phyloP scores from a whole-genome alignment of 257 asterid genomes.

The Nicotiana undulata region DNA sequence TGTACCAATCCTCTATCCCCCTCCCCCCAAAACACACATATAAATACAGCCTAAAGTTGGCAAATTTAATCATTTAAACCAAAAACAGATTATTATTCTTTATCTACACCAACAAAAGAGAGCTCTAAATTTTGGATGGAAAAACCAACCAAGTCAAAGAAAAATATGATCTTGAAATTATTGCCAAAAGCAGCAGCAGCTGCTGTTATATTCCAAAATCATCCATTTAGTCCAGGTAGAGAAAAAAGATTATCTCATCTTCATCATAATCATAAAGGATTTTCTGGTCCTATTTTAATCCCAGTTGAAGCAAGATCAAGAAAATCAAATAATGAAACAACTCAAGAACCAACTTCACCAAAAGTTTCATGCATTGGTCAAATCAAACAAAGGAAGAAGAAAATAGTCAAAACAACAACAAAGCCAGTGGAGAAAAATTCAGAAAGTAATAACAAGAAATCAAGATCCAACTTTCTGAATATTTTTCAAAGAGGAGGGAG shows the following conservation, averaged over 20 bases:
- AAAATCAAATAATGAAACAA: conserved; percentile 18
- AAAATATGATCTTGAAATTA: conserved; percentile 21
- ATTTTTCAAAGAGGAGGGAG: conserved; percentile 17
- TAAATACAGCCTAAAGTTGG: not conserved
- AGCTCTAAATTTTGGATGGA: conserved; percentile 13
- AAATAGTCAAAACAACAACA: not conserved
- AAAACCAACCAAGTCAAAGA: conserved; percentile 18
- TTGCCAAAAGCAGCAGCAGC: conserved; percentile 27
- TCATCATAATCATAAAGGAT: conserved; percentile 16
- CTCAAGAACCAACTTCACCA: conserved; percentile 48
- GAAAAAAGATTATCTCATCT: not conserved
- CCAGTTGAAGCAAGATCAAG: conserved; percentile 29
- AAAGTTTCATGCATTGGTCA: conserved; percentile 57
- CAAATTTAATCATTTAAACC: not conserved
- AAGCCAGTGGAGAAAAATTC: not conserved
- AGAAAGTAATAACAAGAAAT: conserved; percentile 6
- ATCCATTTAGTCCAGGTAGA: conserved; percentile 35
- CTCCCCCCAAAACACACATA: not conserved
- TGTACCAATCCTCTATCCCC: not conserved
- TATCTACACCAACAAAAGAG: not conserved
- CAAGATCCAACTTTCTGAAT: not conserved
- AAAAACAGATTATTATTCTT: not conserved
- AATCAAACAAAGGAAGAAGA: conserved; percentile 33
- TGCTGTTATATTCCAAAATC: conserved; percentile 23
- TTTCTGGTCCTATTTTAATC: conserved; percentile 31